Base-by-base conservation (phyloP, 441 rosid genomes). In the Geranium incanum region DNA sequence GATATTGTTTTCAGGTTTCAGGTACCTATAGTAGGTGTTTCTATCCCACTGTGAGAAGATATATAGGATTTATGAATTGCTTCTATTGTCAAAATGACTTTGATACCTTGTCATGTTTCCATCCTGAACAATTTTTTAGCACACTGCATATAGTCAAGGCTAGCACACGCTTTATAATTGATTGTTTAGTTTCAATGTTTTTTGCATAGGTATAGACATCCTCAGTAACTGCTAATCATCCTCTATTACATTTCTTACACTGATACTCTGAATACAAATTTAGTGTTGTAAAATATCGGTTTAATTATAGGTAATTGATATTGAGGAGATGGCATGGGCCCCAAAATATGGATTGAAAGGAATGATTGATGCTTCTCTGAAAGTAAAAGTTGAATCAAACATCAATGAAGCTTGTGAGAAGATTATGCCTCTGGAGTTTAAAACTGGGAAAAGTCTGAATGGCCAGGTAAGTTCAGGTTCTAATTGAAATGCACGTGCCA, bases 291-390 rank as follows among this genome's bases (percentile, higher is more conserved):
- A 6, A 69, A 66, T 43, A 70, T 43, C 62, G 60, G 13, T 48
- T 59, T 48, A 48, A 75, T 67, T 77, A 73, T 80, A 95, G 99
- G 98, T 95, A 59, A 79, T 90, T 77, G 98, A 95, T 80, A 95
- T 95, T 36, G 99, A 95, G 85, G 99, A 95, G 85, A 88, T 93
- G 98, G 84, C 92, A 50, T 93, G 98, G 99, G 96, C 98, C 72
- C 97, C 95, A 69, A 93, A 82, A 75, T 95, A 92, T 86, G 99
- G 99, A 70, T 81, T 95, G 81, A 95, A 95, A 83, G 99, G 99
- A 74, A 89, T 88, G 84, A 85, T 95, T 63, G 99, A 95, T 85
- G 99, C 96, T 81, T 93, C 98, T 71, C 76, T 93, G 68, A 85
- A 86, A 82, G 92, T 93, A 72, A 74, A 69, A 78, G 81, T 88